Percentiles rank a stretch among this genome's conserved stretches.
Evolutionary conservation across 805 yeast genomes (phyloP).

Genomic region (Saturnispora quitensis): DNA sequence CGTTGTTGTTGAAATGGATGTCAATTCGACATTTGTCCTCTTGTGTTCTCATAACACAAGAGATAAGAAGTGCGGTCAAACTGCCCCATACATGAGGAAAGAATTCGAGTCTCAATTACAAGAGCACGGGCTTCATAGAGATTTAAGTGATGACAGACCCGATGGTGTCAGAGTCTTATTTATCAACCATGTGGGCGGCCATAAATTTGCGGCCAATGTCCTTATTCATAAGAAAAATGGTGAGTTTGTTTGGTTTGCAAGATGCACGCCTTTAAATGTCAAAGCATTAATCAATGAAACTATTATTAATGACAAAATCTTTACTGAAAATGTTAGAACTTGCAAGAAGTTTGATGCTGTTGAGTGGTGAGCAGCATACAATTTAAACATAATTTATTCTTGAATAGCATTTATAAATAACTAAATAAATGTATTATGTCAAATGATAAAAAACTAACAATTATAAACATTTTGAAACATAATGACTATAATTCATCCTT

Average conservation of each 20-base stretch:
- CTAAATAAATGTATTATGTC: background rate
- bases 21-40: constrained; percentile 43
- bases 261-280: constrained; percentile 71
- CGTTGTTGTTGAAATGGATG: constrained; percentile 31
- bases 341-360: constrained; percentile 45
- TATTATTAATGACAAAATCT: constrained; percentile 56
- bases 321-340: constrained; percentile 59
- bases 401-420: background rate
- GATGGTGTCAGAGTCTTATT: constrained; percentile 65
- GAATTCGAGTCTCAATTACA: constrained; percentile 68
- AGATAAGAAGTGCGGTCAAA: constrained; percentile 87
- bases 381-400: background rate
- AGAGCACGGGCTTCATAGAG: constrained; percentile 65
- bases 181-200: constrained; percentile 92
- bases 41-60: constrained; percentile 86
- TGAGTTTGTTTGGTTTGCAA: constrained; percentile 80
- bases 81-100: constrained; percentile 83
- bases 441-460: background rate
- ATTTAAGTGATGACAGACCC: constrained; percentile 62
- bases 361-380: constrained; percentile 34
- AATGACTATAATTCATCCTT: constrained; percentile 13
- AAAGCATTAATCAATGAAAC: constrained; percentile 70
- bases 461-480: background rate
- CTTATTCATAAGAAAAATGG: constrained; percentile 66
- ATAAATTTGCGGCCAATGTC: constrained; percentile 87